A percentile compares a stretch with the other conserved stretches of the same genome.
Evolutionary conservation across 768 basidiomycete species (phyloP).

Genomic region (Psilocybe azurescens): DNA sequence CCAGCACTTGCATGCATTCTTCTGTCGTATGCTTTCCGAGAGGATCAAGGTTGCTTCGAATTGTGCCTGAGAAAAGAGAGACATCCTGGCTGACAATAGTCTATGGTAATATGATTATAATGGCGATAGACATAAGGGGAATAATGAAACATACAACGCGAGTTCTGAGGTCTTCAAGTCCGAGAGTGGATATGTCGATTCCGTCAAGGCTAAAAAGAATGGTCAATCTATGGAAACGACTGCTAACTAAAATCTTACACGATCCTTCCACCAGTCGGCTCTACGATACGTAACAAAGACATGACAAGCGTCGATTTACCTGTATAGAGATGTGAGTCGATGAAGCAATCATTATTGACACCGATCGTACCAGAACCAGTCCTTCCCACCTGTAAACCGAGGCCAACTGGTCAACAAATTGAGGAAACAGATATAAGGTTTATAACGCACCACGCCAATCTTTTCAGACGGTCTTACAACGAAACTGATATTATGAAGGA

Average conservation of each 20-base stretch:
- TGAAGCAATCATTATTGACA: not conserved
- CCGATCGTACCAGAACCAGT: conserved; percentile 65
- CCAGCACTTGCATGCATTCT: conserved; percentile 70
- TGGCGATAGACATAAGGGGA: not conserved
- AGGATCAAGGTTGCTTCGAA: conserved; percentile 77
- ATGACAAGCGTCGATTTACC: conserved; percentile 66
- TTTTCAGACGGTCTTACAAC: conserved; percentile 65
- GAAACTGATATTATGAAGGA: conserved; percentile 63
- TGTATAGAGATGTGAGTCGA: conserved; percentile 19
- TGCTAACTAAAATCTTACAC: conserved; percentile 43
- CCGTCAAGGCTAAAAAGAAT: conserved; percentile 60
- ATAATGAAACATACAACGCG: conserved; percentile 49
- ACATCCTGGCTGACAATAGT: conserved; percentile 81
- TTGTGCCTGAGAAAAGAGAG: conserved; percentile 73
- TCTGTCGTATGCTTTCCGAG: conserved; percentile 59
- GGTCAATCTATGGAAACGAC: not conserved
- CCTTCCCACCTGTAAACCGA: conserved; percentile 56
- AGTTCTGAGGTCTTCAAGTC: conserved; percentile 70
- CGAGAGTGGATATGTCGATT: conserved; percentile 69
- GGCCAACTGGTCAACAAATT: not conserved
- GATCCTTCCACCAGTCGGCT: conserved; percentile 60
- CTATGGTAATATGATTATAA: conserved; percentile 34
- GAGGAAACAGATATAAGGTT: not conserved
- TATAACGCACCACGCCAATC: conserved; percentile 62
- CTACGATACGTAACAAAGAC: conserved; percentile 66